Conservation (phyloP, 1,284 basidiomycete genomes). For the Sporisorium graminicola region DNA sequence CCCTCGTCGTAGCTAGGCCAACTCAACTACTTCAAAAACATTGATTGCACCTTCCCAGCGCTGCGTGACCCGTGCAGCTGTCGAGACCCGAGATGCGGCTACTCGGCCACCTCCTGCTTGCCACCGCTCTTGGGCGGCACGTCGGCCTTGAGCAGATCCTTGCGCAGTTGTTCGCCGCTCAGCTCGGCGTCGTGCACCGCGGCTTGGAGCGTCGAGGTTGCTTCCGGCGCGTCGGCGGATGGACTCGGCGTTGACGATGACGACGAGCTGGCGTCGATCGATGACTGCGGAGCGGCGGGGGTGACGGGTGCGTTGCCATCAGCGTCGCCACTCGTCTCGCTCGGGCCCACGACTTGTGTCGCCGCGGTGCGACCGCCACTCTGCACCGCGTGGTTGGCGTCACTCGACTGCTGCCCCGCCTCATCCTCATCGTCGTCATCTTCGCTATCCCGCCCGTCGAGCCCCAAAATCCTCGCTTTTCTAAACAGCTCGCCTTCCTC, state of each 20-base stretch:
- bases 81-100: background rate
- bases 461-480: slow-evolving; percentile 43
- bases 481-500: slow-evolving; percentile 66
- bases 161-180: slow-evolving; percentile 56
- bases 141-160: slow-evolving; percentile 46
- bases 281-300: background rate
- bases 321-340: background rate
- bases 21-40: too few relatives aligned
- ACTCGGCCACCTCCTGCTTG: background rate
- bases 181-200: slow-evolving; percentile 29
- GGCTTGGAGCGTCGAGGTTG: background rate
- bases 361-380: background rate
- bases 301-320: background rate
- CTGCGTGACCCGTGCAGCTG: background rate
- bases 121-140: slow-evolving; percentile 31
- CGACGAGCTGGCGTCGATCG: background rate
- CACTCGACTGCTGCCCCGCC: background rate
- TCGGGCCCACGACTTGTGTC: background rate
- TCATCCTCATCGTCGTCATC: slow-evolving; percentile 12
- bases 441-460: slow-evolving; percentile 28
- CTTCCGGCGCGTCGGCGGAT: background rate
- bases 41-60: too few relatives aligned
- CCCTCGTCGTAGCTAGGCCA: too few relatives aligned
- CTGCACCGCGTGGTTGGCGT: background rate
- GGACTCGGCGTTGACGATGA: background rate